A percentile compares a stretch with the other conserved stretches of the same genome.
Conservation (phyloP, 805 yeast genomes). For the Cyberlindnera xishuangbannaensis region DNA sequence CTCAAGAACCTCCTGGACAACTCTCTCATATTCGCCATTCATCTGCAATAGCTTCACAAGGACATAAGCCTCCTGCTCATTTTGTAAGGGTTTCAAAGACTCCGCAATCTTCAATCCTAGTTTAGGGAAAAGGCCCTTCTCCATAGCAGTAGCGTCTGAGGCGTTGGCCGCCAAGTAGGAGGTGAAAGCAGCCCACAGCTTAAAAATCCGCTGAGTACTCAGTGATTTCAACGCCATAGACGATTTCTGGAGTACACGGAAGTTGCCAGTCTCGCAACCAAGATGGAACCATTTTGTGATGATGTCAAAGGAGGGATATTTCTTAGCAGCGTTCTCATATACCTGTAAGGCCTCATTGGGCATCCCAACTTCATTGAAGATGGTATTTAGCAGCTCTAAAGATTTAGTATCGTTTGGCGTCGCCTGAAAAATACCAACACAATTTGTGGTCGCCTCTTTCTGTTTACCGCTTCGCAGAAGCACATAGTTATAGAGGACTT, state of each 20-base stretch:
- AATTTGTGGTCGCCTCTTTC: constrained; percentile 22
- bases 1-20: constrained; percentile 28
- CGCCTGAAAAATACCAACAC: constrained; percentile 22
- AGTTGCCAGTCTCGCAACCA: constrained; percentile 42
- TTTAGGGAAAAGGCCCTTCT: constrained; percentile 46
- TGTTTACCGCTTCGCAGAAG: constrained; percentile 29
- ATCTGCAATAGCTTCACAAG: constrained; percentile 44
- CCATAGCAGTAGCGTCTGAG: constrained; percentile 35
- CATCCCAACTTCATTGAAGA: constrained; percentile 36
- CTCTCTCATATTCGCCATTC: constrained; percentile 20
- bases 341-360: constrained; percentile 39
- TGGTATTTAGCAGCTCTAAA: constrained; percentile 39
- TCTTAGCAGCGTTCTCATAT: constrained; percentile 53
- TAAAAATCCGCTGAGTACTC: constrained; percentile 31
- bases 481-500: constrained; percentile 29
- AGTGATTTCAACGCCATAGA: constrained; percentile 38
- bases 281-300: constrained; percentile 53
- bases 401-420: constrained; percentile 53
- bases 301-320: constrained; percentile 45
- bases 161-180: constrained; percentile 37
- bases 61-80: constrained; percentile 64
- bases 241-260: constrained; percentile 48
- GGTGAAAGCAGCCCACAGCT: constrained; percentile 53
- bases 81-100: constrained; percentile 42
- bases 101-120: constrained; percentile 56